Conservation (phyloP, 331 rosid species). For the Pyracantha coccinea region DNA sequence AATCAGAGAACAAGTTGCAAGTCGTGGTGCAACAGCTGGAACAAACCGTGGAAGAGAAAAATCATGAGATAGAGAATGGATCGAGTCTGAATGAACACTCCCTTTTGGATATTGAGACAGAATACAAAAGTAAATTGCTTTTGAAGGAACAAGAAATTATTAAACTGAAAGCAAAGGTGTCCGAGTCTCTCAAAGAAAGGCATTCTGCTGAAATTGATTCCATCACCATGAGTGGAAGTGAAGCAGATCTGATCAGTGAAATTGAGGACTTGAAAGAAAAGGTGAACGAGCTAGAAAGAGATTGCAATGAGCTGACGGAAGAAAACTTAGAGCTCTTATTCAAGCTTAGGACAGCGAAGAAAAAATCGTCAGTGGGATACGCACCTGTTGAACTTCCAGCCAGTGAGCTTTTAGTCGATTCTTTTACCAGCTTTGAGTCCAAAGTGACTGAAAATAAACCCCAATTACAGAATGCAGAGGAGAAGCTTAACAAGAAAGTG, state of each 20-base stretch:
- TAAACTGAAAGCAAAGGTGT: constrained; percentile 30
- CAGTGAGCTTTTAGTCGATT: constrained; percentile 23
- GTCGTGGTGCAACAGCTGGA: constrained; percentile 51
- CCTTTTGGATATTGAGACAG: constrained; percentile 26
- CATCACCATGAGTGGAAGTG: constrained; percentile 29
- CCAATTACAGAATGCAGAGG: constrained; percentile 29
- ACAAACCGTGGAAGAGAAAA: constrained; percentile 45
- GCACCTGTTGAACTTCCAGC: constrained; percentile 25
- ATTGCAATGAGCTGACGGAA: constrained; percentile 89
- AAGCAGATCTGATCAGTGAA: constrained; percentile 45
- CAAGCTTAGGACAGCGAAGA: constrained; percentile 72
- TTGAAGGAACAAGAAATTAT: constrained; percentile 50
- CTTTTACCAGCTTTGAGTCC: constrained; percentile 41
- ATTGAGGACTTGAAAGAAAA: constrained; percentile 60
- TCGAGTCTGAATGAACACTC: constrained; percentile 25
- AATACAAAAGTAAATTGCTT: constrained; percentile 16
- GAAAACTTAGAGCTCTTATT: constrained; percentile 84
- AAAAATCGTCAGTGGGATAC: constrained; percentile 24
- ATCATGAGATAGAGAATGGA: constrained; percentile 22
- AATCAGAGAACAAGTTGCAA: constrained; percentile 51
- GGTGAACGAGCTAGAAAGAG: constrained; percentile 79
- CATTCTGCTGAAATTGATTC: constrained; percentile 28
- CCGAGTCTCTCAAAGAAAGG: constrained; percentile 35
- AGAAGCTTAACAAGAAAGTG: constrained; percentile 10
- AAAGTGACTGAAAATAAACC: constrained; percentile 32